Base-by-base conservation (phyloP, 2,329 filamentous ascomycete genomes). In the Epichloe festucae region DNA sequence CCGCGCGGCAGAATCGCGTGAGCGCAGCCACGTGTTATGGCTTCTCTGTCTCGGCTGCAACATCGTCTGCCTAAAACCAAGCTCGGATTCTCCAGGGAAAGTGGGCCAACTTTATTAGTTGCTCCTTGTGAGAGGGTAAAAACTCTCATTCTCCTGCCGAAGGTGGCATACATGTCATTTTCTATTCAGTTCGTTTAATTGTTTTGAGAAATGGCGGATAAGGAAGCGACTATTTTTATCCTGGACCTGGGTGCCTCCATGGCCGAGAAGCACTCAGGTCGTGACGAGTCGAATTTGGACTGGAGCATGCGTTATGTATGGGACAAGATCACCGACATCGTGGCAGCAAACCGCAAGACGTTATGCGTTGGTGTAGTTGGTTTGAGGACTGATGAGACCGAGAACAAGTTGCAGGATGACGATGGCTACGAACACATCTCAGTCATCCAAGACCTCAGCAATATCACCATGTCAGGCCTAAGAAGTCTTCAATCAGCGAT, bases 261-360 rank as follows among this genome's bases (percentile, higher is more conserved):
- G 87, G 84, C 76, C 53, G 74, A 85, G 63, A 77, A 74, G 59
- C 79, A 81, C 59, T 76, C 80, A 69, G 88, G 85, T 27, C 82
- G 93, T 58, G 65, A 73, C 19, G 79, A 91, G 65, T 85, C 85
- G 3, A 86, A 97, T 65, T 78, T 98, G 17, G 88, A 96, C 54
- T 98, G 85, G 81, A 80, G 82, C 46, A 83, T 97, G 81, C 81
- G 81, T 55, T 98, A 95, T 69, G 79, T 97, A 48, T 98, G 91
- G 90, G 91, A 97, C 73, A 93, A 87, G 65, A 78, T 84, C 42
- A 81, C 79, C 21, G 83, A 84, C 62, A 83, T 82, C 3, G 82
- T 84, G 11, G 79, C 82, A 4, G 75, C 82, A 0, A 84, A 80
- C 39, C 77, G 82, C 39, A 83, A 80, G 63, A 83, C 79, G 2